Base-by-base conservation (phyloP, 768 basidiomycete species). In the Trametes punicea region DNA sequence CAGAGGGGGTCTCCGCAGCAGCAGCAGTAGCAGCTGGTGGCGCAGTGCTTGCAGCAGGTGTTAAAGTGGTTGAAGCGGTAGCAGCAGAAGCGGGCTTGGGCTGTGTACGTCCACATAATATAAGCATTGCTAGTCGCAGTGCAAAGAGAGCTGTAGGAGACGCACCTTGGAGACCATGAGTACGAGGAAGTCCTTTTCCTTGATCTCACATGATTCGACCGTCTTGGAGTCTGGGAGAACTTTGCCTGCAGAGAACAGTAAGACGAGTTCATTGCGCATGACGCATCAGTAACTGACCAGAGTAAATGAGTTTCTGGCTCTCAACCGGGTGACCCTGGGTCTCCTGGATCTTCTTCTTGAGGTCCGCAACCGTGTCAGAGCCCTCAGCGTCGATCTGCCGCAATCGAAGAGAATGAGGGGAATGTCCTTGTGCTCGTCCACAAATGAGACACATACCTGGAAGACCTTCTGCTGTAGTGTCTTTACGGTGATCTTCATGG, bases 141-240 rank as follows among this genome's bases (percentile, higher is more conserved):
- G 13, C 21, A 33, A 10, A 48, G 13, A 36, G 15, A 27, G 33
- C 4, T 16, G 11, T 30, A 15, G 16, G 34, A 29, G 21, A 64
- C 75, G 47, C 60, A 95, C 95, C 84, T 97, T 98, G 47, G 93
- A 83, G 30, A 98, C 91, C 96, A 98, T 99, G 39, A 99, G 83
- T n/a, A 99, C 97, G 57, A 98, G 75, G 75, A 99, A 99, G 71
- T 97, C 96, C 76, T 97, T 98, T 74, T 98, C 96, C 75, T 97
- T 95, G 78, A 98, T 90, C 51, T 88, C 84, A 66, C 88, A 90
- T 42, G 89, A 87, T 64, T 81, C 89, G 31, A 99, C 81, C 2
- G 88, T 88, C 77, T 94, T 95, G 56, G 84, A 82, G 70, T 99
- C 94, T 9, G 82, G 69, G 20, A 98, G 80, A 44, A 99, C 88